Percentiles rank a stretch among this genome's conserved stretches.
Evolutionary conservation across 1,284 basidiomycete genomes (phyloP).

Genomic region (Pseudozyma tsukubaensis): DNA sequence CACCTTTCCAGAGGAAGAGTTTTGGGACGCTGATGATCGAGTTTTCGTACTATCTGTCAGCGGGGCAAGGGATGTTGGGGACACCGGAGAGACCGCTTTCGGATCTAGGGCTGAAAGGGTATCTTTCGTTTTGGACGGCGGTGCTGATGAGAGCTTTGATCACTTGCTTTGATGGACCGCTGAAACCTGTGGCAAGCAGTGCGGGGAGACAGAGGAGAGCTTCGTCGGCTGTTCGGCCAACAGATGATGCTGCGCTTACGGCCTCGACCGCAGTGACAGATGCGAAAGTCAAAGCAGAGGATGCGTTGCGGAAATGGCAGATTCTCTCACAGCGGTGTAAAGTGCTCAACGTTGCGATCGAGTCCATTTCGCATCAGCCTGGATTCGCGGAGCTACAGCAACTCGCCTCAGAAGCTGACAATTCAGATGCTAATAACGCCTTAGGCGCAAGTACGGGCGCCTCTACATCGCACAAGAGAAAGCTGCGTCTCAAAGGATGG

Average conservation of each 20-base stretch:
- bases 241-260: neutral
- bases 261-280: neutral
- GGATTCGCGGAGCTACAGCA: constrained; percentile 29
- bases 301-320: constrained; percentile 17
- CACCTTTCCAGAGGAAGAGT: constrained; percentile 88
- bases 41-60: constrained; percentile 94
- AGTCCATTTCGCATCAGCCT: constrained; percentile 29
- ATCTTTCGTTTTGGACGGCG: constrained; percentile 90
- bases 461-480: constrained; percentile 15
- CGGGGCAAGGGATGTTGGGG: constrained; percentile 80
- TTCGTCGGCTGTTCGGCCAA: constrained; percentile 12
- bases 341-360: constrained; percentile 30
- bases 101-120: constrained; percentile 89
- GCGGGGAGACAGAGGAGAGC: constrained; percentile 6
- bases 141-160: constrained; percentile 84
- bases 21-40: constrained; percentile 97
- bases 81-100: constrained; percentile 95
- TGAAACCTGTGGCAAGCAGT: neutral
- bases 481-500: constrained; percentile 42
- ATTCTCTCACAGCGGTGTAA: constrained; percentile 33
- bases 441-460: constrained; percentile 4
- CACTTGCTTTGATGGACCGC: constrained; percentile 69
- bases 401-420: constrained; percentile 19
- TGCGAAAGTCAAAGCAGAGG: constrained; percentile 2
- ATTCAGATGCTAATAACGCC: constrained; percentile 12